These are phyloP conservation scores for Schizophyllum amplum DNA, from an alignment of 1,284 basidiomycete genomes.

Conservation along the genomic window DNA sequence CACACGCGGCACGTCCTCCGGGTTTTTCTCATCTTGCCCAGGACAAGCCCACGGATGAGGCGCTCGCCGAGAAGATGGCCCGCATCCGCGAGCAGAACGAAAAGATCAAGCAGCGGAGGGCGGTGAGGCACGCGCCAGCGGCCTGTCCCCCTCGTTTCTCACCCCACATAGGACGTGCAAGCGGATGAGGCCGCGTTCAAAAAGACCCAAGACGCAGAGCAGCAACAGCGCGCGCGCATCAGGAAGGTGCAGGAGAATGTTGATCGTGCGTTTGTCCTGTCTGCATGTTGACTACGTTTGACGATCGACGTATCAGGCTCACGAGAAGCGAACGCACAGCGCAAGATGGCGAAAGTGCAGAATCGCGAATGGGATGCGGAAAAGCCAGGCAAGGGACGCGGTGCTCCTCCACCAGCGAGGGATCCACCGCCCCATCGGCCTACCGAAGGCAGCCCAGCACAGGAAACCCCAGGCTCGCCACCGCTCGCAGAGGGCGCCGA, in stretches of 20 bases:
- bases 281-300: background rate
- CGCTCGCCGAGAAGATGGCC: constrained; percentile 62
- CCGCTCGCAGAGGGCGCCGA: constrained; percentile 8
- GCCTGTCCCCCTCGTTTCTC: constrained; percentile 9
- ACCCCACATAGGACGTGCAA: constrained; percentile 49
- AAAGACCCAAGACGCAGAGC: constrained; percentile 54
- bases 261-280: constrained; percentile 32
- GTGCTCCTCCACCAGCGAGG: background rate
- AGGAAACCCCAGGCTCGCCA: constrained; percentile 5
- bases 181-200: constrained; percentile 73
- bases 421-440: too few species aligned
- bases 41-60: constrained; percentile 71
- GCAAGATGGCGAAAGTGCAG: constrained; percentile 71
- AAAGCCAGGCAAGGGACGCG: constrained; percentile 27
- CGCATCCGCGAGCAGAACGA: constrained; percentile 72
- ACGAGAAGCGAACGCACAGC: constrained; percentile 66
- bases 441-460: background rate
- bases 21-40: constrained; percentile 19
- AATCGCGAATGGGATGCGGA: constrained; percentile 78
- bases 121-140: constrained; percentile 31
- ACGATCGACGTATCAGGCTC: constrained; percentile 25
- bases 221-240: constrained; percentile 41
- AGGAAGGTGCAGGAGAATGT: constrained; percentile 57
- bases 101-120: constrained; percentile 69
- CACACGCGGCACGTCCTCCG: constrained; percentile 1